Percentiles rank a stretch among this genome's conserved stretches.
phyloP scores from a whole-genome alignment of 352 stramenopile species.

The Globisporangium orthogonon region DNA sequence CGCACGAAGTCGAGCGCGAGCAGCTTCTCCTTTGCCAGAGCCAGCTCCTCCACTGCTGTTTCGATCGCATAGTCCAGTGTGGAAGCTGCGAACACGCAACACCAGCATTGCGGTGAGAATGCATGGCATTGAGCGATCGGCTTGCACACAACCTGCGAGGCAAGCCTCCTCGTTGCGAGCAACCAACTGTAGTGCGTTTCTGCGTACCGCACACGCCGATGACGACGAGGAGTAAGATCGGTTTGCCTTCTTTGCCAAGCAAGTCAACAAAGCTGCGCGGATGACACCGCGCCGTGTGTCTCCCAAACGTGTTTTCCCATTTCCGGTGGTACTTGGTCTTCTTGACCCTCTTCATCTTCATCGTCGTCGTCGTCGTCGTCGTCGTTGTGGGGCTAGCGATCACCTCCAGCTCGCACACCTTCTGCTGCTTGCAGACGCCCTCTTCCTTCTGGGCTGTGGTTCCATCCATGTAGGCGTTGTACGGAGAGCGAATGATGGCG shows the following conservation, averaged over 20 bases:
- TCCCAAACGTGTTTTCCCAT: conserved; percentile 36
- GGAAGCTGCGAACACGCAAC: conserved; percentile 23
- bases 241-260: conserved; percentile 45
- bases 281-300: conserved; percentile 24
- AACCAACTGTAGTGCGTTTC: neutral
- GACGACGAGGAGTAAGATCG: conserved; percentile 38
- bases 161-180: no score
- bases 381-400: neutral
- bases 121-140: no score
- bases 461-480: neutral
- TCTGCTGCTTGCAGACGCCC: neutral
- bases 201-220: conserved; percentile 41
- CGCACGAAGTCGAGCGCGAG: conserved; percentile 11
- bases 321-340: conserved; percentile 30
- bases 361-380: conserved; percentile 2
- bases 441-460: neutral
- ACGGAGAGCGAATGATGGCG: neutral
- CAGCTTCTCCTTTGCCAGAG: conserved; percentile 12
- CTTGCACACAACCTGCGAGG: no score
- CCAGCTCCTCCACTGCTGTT: conserved; percentile 16
- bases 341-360: conserved; percentile 16
- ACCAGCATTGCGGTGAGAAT: no score
- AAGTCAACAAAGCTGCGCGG: conserved; percentile 28
- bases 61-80: conserved; percentile 47
- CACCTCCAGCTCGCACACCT: neutral